Evolutionary conservation across 495 filamentous ascomycete species (phyloP).

Genomic region (Annulohypoxylon moriforme): DNA sequence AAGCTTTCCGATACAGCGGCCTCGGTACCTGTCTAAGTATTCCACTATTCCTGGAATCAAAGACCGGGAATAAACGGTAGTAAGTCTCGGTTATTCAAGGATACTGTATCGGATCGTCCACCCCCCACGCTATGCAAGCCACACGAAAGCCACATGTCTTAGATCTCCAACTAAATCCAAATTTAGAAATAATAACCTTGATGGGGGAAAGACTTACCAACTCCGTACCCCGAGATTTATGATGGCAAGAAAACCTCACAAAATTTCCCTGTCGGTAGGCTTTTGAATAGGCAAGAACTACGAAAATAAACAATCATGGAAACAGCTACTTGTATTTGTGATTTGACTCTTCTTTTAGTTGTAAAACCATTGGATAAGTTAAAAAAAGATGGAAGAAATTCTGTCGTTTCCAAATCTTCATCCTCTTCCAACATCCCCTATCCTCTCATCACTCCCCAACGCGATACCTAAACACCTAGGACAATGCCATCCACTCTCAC

Average conservation of each 20-base stretch:
- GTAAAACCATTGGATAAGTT: neutral
- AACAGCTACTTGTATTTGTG: neutral
- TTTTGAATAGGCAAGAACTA: neutral
- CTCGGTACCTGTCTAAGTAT: slow-evolving; percentile 23
- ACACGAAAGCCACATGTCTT: slow-evolving; percentile 7
- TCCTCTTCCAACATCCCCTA: slow-evolving; percentile 12
- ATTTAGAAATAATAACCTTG: neutral
- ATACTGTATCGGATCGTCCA: slow-evolving; percentile 4
- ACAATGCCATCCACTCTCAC: slow-evolving; percentile 26
- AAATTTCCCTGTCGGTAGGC: neutral
- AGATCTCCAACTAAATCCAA: neutral
- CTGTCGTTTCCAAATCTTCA: neutral
- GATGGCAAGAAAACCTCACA: neutral
- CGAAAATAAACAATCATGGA: neutral
- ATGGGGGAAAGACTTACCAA: neutral
- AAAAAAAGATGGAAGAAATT: neutral
- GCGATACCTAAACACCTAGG: slow-evolving; percentile 23
- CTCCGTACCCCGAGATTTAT: neutral
- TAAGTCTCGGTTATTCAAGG: slow-evolving; percentile 18
- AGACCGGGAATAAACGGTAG: slow-evolving; percentile 25
- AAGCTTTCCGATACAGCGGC: slow-evolving; percentile 4
- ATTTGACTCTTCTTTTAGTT: neutral
- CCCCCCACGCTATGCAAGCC: slow-evolving; percentile 5
- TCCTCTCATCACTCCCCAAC: neutral
- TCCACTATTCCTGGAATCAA: neutral